Percentiles rank a stretch among this genome's conserved stretches.
Evolutionary conservation across 225 moss, liverwort and hornwort genomes (phyloP).

Genomic region (Rhytidiadelphus loreus): DNA sequence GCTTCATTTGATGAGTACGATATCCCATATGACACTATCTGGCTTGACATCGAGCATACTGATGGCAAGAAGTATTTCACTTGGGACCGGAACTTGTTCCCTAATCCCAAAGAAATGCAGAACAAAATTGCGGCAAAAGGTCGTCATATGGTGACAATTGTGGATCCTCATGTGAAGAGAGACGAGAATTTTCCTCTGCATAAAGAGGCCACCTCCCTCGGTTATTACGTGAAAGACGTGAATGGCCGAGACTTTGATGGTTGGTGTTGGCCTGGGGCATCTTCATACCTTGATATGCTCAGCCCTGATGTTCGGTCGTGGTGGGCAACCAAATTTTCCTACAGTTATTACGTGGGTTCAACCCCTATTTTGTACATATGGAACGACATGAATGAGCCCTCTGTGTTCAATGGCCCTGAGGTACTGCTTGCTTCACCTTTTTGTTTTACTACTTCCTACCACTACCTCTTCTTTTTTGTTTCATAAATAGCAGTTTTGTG

Average conservation of each 20-base stretch:
- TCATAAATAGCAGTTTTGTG: background rate
- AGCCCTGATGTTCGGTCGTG: conserved; percentile 71
- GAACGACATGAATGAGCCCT: conserved; percentile 99
- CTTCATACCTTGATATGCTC: conserved; percentile 93
- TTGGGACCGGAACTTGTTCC: conserved; percentile 75
- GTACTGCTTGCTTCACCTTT: conserved; percentile 21
- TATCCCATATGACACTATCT: conserved; percentile 90
- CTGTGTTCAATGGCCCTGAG: conserved; percentile 99
- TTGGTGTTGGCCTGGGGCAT: conserved; percentile 99
- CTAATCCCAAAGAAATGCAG: conserved; percentile 88
- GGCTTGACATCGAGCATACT: conserved; percentile 99
- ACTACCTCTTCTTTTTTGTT: background rate
- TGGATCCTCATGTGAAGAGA: conserved; percentile 96
- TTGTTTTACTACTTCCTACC: background rate
- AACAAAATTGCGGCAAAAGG: conserved; percentile 90
- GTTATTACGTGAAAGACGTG: conserved; percentile 78
- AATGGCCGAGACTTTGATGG: conserved; percentile 78
- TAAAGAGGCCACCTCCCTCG: conserved; percentile 77
- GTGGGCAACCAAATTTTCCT: conserved; percentile 92
- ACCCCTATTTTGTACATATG: conserved; percentile 82
- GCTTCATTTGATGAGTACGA: conserved; percentile 86
- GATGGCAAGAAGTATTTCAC: conserved; percentile 97
- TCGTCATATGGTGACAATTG: conserved; percentile 97
- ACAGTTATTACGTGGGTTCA: conserved; percentile 63
- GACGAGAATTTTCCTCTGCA: conserved; percentile 73